phyloP scores from a whole-genome alignment of 108 stramenopile genomes.

The Schizochytrium sp. region DNA sequence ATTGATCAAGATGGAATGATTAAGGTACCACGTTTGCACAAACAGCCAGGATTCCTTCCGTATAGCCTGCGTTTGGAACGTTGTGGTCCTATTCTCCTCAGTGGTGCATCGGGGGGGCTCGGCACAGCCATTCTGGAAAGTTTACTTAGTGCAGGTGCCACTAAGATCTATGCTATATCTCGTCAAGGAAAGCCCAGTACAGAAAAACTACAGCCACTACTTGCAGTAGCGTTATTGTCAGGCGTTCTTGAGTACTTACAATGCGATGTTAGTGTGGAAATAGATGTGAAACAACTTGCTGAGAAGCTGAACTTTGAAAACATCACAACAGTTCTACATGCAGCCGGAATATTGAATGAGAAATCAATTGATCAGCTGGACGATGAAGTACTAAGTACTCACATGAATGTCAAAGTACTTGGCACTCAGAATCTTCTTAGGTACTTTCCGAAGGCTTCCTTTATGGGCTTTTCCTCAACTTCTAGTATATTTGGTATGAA shows the following conservation, averaged over 20 bases:
- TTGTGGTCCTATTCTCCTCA: background rate
- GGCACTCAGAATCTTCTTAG: conserved; percentile 1
- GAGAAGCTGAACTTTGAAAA: background rate
- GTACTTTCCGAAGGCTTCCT: background rate
- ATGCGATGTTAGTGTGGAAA: conserved; percentile 35
- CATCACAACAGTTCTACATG: background rate
- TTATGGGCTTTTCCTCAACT: conserved; percentile 19
- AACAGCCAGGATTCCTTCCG: background rate
- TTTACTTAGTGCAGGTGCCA: background rate
- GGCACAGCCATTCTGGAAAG: background rate
- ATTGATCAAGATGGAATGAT: background rate
- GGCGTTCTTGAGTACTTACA: background rate
- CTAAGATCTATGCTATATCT: background rate
- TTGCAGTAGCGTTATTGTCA: too few relatives aligned
- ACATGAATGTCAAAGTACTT: conserved; percentile 12
- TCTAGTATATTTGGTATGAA: conserved; percentile 33
- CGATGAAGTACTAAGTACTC: background rate
- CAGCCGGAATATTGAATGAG: conserved; percentile 34
- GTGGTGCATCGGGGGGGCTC: conserved; percentile 45
- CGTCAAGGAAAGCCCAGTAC: background rate
- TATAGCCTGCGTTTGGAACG: background rate
- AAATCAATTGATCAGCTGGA: background rate
- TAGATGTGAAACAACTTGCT: background rate
- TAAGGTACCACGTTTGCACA: background rate
- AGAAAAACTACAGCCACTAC: background rate